Conservation (phyloP, 1,139 yeast species). For the Casaregolazyma suthepensis region DNA sequence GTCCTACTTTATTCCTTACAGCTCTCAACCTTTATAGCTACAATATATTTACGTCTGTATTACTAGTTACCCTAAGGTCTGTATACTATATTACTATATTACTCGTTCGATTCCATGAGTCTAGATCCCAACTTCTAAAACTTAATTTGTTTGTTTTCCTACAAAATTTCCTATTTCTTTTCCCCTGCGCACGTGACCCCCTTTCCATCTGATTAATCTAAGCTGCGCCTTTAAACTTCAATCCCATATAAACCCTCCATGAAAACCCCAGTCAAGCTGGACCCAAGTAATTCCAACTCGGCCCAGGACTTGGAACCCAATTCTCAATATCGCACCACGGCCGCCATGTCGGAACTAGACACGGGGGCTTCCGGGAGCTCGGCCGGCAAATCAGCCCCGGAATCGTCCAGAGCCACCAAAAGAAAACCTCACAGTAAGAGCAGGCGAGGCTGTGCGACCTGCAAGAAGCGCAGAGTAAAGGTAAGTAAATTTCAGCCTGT, state of each 20-base stretch:
- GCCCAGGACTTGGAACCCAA: not conserved
- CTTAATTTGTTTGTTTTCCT: too few relatives aligned
- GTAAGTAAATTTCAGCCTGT: not conserved
- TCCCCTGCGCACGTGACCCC: not conserved
- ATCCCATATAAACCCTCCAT: not conserved
- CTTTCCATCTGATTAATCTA: not conserved
- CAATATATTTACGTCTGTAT: too few relatives aligned
- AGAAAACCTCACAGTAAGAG: conserved; percentile 67
- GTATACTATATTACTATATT: too few relatives aligned
- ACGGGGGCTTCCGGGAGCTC: not conserved
- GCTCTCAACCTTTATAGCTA: too few relatives aligned
- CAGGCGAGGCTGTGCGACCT: conserved; percentile 80
- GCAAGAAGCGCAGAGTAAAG: conserved; percentile 82
- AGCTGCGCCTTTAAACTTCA: not conserved
- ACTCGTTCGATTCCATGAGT: too few relatives aligned
- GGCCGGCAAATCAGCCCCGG: not conserved
- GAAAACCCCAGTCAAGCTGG: not conserved
- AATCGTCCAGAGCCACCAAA: conserved; percentile 16
- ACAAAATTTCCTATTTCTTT: not conserved
- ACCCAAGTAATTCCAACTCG: not conserved
- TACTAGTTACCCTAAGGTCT: too few relatives aligned
- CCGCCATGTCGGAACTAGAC: not conserved
- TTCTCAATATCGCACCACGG: not conserved
- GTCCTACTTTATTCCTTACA: too few relatives aligned
- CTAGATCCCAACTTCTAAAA: not conserved